phyloP scores from a whole-genome alignment of 2,329 filamentous ascomycete species.

The Leptographium galeiforme region DNA sequence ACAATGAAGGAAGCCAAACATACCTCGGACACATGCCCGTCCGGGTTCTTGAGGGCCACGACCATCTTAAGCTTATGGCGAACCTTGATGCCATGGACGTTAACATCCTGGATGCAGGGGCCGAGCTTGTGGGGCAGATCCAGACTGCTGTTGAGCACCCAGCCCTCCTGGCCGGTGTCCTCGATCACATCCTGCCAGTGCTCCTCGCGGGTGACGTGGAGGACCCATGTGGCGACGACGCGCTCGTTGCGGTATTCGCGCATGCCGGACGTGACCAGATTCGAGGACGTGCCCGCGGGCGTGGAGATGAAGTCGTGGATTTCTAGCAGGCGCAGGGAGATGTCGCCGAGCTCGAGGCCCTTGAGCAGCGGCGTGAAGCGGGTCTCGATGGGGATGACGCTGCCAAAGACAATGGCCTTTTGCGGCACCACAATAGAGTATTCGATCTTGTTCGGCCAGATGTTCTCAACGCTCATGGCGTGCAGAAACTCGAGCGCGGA shows the following conservation, averaged over 20 bases:
- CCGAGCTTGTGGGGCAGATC: slow-evolving; percentile 71
- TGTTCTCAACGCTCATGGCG: slow-evolving; percentile 90
- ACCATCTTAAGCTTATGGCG: slow-evolving; percentile 87
- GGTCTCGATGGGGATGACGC: slow-evolving; percentile 72
- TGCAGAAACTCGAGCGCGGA: slow-evolving; percentile 68
- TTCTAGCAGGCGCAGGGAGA: slow-evolving; percentile 71
- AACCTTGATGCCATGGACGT: slow-evolving; percentile 79
- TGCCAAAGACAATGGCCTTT: slow-evolving; percentile 89
- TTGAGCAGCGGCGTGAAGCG: slow-evolving; percentile 80
- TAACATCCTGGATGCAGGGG: slow-evolving; percentile 78
- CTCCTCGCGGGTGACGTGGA: slow-evolving; percentile 40
- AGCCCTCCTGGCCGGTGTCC: slow-evolving; percentile 54
- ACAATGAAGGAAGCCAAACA: neutral
- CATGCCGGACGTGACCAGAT: slow-evolving; percentile 28
- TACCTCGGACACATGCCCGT: slow-evolving; percentile 76
- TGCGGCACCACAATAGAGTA: slow-evolving; percentile 89
- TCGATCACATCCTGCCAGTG: slow-evolving; percentile 59
- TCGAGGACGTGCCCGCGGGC: slow-evolving; percentile 32
- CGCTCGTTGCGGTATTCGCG: slow-evolving; percentile 50
- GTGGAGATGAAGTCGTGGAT: slow-evolving; percentile 40
- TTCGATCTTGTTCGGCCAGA: slow-evolving; percentile 95
- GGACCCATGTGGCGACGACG: slow-evolving; percentile 47
- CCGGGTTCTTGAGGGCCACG: slow-evolving; percentile 83
- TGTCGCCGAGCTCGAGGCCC: slow-evolving; percentile 71
- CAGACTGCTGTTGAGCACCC: slow-evolving; percentile 45